Evolutionary conservation across 768 basidiomycete genomes (phyloP), one percentile per base, ranked within the genome.

Genomic region (Termitomyces sp.): DNA sequence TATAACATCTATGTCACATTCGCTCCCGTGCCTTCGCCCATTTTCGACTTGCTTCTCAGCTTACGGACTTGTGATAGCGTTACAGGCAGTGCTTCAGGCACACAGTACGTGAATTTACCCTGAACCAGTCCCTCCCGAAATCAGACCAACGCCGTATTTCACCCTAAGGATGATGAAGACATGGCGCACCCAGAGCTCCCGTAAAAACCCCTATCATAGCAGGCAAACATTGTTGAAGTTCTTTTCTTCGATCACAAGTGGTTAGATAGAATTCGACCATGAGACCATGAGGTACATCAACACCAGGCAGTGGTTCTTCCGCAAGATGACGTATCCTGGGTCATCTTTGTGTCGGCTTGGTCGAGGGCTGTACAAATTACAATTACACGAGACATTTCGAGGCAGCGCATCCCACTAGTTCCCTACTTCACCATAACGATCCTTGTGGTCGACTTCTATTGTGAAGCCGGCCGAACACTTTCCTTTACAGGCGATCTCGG

Each of bases 221-320:
- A 38, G 18, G 27, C 15, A 39, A 47, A 41, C 39, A 40, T 40
- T 25, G 48, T 41, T 42, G 27, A 39, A 50, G 55, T n/a, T n/a
- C n/a, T n/a, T n/a, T 48, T 53, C 59, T 52, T 46, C 51, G 48
- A 39, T 43, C 55, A 53, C 59, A 56, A 53, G 27, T 43, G n/a
- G n/a, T n/a, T n/a, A n/a, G 50, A 52, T 47, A 3, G 20, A 36
- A 27, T 32, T 15, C 20, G n/a, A 35, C 11, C 33, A 35, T 5
- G 3, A 35, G 38, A 38, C 52, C 58, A 56, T 53, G 54, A 50
- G 54, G 54, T 49, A 42, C 48, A 46, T 38, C 33, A 25, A 18
- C 47, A 32, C 33, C 33, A 43, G 35, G 20, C 5, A 29, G 18
- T 48, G 35, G 11, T 59, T 44, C 53, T 51, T 23, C 31, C 49